Evolutionary conservation across 2,329 filamentous ascomycete species (phyloP).

Genomic region (Colletotrichum abscissum): DNA sequence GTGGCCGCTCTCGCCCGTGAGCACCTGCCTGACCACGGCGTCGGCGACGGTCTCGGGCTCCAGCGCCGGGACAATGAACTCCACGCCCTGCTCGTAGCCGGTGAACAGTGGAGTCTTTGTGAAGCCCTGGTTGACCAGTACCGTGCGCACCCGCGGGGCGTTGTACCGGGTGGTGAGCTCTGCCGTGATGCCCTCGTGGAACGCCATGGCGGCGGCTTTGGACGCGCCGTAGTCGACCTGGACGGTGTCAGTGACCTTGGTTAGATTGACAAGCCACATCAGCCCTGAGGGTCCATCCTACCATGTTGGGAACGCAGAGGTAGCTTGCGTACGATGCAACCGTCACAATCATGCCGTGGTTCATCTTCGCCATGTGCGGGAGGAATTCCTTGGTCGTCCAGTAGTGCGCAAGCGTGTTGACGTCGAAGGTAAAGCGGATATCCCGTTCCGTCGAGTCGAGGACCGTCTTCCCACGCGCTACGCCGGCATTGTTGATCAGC

Average conservation of each 20-base stretch:
- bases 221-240: slow-evolving; percentile 71
- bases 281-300: background rate
- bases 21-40: slow-evolving; percentile 69
- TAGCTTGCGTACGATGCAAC: slow-evolving; percentile 74
- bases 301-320: slow-evolving; percentile 68
- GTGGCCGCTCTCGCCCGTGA: slow-evolving; percentile 67
- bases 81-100: slow-evolving; percentile 62
- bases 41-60: slow-evolving; percentile 74
- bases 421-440: slow-evolving; percentile 75
- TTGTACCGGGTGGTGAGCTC: slow-evolving; percentile 71
- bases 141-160: slow-evolving; percentile 72
- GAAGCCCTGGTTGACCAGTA: slow-evolving; percentile 74
- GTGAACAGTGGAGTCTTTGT: slow-evolving; percentile 71
- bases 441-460: slow-evolving; percentile 67
- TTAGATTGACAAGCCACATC: no score
- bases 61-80: slow-evolving; percentile 64
- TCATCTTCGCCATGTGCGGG: slow-evolving; percentile 68
- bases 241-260: no score
- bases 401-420: slow-evolving; percentile 77
- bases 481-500: slow-evolving; percentile 79
- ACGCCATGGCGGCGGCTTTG: slow-evolving; percentile 74
- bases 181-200: slow-evolving; percentile 73
- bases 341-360: slow-evolving; percentile 81
- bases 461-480: slow-evolving; percentile 70
- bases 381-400: slow-evolving; percentile 75